phyloP scores from a whole-genome alignment of 441 rosid species.

The Viola pubescens region DNA sequence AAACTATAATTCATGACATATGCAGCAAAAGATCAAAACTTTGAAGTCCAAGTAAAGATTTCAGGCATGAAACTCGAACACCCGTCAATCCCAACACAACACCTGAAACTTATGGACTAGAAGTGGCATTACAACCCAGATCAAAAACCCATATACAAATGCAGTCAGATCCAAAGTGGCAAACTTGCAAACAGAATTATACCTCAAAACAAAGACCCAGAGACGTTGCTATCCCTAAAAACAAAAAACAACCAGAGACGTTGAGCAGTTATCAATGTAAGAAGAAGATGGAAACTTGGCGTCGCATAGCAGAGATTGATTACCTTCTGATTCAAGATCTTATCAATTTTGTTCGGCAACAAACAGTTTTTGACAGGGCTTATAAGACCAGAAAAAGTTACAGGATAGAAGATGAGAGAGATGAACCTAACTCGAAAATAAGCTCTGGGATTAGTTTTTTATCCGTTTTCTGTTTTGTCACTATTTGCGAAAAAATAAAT shows the following conservation, averaged over 20 bases:
- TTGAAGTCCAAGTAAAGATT: conserved; percentile 12
- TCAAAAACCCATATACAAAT: conserved; percentile 11
- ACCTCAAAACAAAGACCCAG: neutral
- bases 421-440: conserved; percentile 11
- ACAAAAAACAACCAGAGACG: neutral
- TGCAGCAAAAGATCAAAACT: conserved; percentile 14
- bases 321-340: conserved; percentile 14
- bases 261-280: conserved; percentile 8
- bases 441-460: neutral
- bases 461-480: conserved; percentile 20
- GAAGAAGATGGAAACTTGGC: conserved; percentile 15
- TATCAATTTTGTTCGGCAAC: conserved; percentile 10
- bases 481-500: neutral
- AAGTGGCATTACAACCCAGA: conserved; percentile 8
- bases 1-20: conserved; percentile 10
- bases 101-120: conserved; percentile 7
- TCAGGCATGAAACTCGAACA: conserved; percentile 16
- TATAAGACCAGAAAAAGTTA: conserved; percentile 5
- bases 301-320: conserved; percentile 9
- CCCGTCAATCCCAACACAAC: conserved; percentile 17
- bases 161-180: conserved; percentile 26
- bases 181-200: conserved; percentile 8
- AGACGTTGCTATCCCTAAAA: neutral
- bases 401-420: conserved; percentile 8
- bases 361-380: conserved; percentile 10